Evolutionary conservation across 176 grass and related monocot species (phyloP).

Genomic region (Oryza nivara): DNA sequence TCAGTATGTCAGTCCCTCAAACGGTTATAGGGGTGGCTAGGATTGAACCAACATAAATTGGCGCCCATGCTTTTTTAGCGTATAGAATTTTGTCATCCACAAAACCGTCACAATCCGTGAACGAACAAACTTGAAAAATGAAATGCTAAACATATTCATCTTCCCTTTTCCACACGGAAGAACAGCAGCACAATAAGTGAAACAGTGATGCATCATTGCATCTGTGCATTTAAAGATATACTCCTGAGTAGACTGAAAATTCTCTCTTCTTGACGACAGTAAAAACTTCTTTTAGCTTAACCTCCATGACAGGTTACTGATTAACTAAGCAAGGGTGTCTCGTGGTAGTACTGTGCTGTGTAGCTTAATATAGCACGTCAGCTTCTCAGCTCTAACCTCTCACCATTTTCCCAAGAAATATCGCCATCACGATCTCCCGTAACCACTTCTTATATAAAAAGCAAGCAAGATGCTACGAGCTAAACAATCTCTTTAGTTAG

Average conservation of each 20-base stretch:
- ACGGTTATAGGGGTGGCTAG: constrained; percentile 22
- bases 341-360: not conserved
- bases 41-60: not conserved
- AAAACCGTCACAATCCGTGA: constrained; percentile 21
- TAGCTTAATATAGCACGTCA: not conserved
- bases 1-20: not conserved
- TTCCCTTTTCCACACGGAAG: constrained; percentile 27
- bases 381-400: constrained; percentile 5
- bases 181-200: not conserved
- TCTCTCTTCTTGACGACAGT: not conserved
- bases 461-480: not conserved
- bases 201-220: not conserved
- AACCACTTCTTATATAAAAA: constrained; percentile 5
- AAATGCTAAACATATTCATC: not conserved
- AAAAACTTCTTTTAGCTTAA: not conserved
- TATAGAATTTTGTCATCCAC: not conserved
- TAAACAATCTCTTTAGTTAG: not conserved
- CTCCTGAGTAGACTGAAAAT: not conserved
- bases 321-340: not conserved
- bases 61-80: not conserved
- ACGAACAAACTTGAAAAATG: not conserved
- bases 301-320: not conserved
- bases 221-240: not conserved
- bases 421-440: not conserved
- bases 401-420: constrained; percentile 27